These are phyloP conservation scores for Petunia axillaris DNA, from an alignment of 257 asterid genomes.

Conservation along the genomic window DNA sequence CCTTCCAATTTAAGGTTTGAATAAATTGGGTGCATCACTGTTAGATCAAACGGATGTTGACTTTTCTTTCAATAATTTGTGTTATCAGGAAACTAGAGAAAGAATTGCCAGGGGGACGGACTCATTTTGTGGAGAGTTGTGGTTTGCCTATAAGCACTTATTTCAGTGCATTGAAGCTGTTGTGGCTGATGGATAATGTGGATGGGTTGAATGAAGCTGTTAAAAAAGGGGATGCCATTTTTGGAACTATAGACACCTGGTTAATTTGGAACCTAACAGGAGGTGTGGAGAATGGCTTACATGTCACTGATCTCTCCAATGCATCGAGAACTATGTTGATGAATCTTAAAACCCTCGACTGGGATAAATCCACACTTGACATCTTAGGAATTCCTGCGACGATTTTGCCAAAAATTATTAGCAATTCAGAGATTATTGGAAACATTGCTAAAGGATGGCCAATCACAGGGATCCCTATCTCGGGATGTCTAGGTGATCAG, in stretches of 20 bases:
- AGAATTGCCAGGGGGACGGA: slow-evolving; percentile 80
- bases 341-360: slow-evolving; percentile 78
- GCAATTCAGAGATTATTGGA: slow-evolving; percentile 82
- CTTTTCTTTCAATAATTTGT: slow-evolving; percentile 27
- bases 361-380: slow-evolving; percentile 67
- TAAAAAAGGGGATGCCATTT: slow-evolving; percentile 73
- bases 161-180: slow-evolving; percentile 81
- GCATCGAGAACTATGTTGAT: slow-evolving; percentile 96
- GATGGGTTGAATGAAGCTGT: slow-evolving; percentile 63
- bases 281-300: slow-evolving; percentile 68
- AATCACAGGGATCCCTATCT: slow-evolving; percentile 67
- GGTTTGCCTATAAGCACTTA: slow-evolving; percentile 90
- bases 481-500: slow-evolving; percentile 96
- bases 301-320: slow-evolving; percentile 84
- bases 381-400: slow-evolving; percentile 54
- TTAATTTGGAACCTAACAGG: slow-evolving; percentile 95
- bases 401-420: slow-evolving; percentile 72
- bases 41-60: neutral
- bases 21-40: neutral
- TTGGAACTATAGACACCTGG: slow-evolving; percentile 95
- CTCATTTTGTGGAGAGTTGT: slow-evolving; percentile 77
- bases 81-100: slow-evolving; percentile 73
- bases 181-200: slow-evolving; percentile 88
- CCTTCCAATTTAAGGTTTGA: neutral
- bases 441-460: slow-evolving; percentile 76